Percentiles rank a stretch among this genome's conserved stretches.
phyloP scores from a whole-genome alignment of 225 moss, liverwort and hornwort species.

The Polytrichum commune region DNA sequence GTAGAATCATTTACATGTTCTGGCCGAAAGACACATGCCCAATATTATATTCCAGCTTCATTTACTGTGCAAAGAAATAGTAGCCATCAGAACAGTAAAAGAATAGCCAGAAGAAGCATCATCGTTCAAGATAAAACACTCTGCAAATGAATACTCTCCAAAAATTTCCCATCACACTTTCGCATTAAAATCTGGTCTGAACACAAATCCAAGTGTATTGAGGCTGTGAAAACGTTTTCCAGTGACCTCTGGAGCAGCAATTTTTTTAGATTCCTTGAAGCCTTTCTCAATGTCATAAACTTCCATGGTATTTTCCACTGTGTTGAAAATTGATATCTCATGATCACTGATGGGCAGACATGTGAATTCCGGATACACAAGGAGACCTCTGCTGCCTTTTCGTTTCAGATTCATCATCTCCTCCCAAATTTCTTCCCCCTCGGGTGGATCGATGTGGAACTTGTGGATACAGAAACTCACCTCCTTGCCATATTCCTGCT shows the following conservation, averaged over 20 bases:
- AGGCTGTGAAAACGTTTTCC: conserved; percentile 23
- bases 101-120: no score
- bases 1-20: no score
- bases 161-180: neutral
- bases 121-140: no score
- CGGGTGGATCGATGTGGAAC: conserved; percentile 9
- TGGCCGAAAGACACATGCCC: no score
- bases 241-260: neutral
- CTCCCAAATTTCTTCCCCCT: conserved; percentile 7
- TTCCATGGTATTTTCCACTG: conserved; percentile 23
- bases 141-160: no score
- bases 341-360: conserved; percentile 22
- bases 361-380: conserved; percentile 33
- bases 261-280: neutral
- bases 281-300: conserved; percentile 6
- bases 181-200: conserved; percentile 9
- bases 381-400: conserved; percentile 13
- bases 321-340: conserved; percentile 28
- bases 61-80: no score
- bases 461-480: conserved; percentile 36
- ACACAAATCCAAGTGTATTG: conserved; percentile 19
- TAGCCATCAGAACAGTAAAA: no score
- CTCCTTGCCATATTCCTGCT: conserved; percentile 37
- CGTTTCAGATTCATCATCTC: conserved; percentile 12
- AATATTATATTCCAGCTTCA: no score